Evolutionary conservation across 1,284 basidiomycete genomes (phyloP).

Genomic region (Kalmanozyma brasiliensis): DNA sequence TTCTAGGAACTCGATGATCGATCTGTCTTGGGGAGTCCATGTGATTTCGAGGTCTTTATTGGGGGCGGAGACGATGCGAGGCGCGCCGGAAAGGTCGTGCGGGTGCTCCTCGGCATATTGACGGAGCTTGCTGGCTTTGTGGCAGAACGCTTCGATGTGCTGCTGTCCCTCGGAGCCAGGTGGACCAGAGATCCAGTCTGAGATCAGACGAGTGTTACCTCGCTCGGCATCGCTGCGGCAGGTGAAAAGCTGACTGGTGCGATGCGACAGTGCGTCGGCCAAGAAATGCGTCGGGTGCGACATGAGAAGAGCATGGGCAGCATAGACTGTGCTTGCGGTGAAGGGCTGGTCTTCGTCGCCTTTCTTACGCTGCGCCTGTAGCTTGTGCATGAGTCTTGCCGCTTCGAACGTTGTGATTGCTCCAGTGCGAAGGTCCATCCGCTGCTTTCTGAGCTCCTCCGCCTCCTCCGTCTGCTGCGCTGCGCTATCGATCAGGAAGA

Average conservation of each 20-base stretch:
- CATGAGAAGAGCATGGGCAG: slow-evolving; percentile 82
- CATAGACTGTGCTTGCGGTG: slow-evolving; percentile 71
- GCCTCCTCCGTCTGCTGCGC: slow-evolving; percentile 1
- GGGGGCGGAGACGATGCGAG: slow-evolving; percentile 63
- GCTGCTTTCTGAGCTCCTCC: slow-evolving; percentile 2
- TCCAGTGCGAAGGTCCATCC: slow-evolving; percentile 38
- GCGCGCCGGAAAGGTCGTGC: slow-evolving; percentile 75
- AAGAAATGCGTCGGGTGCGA: slow-evolving; percentile 75
- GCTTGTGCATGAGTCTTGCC: slow-evolving; percentile 26
- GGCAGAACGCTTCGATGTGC: slow-evolving; percentile 64
- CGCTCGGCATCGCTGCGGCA: slow-evolving; percentile 78
- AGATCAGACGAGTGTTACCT: slow-evolving; percentile 73
- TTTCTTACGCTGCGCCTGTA: neutral
- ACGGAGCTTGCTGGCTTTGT: slow-evolving; percentile 53
- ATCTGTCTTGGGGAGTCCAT: slow-evolving; percentile 75
- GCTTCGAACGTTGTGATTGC: slow-evolving; percentile 44
- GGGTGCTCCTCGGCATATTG: slow-evolving; percentile 67
- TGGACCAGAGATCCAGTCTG: slow-evolving; percentile 71
- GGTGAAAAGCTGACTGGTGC: slow-evolving; percentile 74
- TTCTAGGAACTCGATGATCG: slow-evolving; percentile 77
- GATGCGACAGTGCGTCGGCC: slow-evolving; percentile 74
- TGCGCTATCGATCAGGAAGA: slow-evolving; percentile 31
- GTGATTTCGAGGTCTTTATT: slow-evolving; percentile 13
- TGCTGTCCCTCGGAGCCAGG: slow-evolving; percentile 23
- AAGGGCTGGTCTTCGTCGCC: neutral